Evolutionary conservation across 305 asterid genomes (phyloP), one percentile per base, ranked within the genome.

Genomic region (Plantago coronopus): DNA sequence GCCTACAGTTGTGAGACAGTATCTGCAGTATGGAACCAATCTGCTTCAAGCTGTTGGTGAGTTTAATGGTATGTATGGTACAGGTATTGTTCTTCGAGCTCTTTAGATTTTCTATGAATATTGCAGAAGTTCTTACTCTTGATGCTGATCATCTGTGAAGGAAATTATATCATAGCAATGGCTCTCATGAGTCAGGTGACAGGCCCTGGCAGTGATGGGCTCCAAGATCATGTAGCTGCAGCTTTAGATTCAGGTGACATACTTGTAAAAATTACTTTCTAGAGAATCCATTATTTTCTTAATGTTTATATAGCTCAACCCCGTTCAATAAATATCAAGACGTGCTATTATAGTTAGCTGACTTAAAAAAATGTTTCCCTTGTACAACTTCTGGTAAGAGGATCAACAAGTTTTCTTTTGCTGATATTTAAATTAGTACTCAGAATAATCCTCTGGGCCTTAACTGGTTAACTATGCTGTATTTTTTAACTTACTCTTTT

Each of bases 31-130:
- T 56, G 99, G 99, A 50, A 64, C 88, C 5, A 93, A 93, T 77
- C 87, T 89, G 70, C 89, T 93, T 69, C 99, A 93, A 76, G 94
- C 90, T 56, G 72, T 93, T 54, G 99, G 99, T 53, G 87, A 89
- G 29, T 93, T 93, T 74, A 69, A 69, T 64, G 99, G 99, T 93
- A 79, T 45, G 27, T 27, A 53, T 76, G 16, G 54, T 60, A 34
- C 63, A 16, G 54, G 55, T 46, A 63, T 66, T 42, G 48, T 44
- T 54, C 20, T 57, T 49, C 51, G 51, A 22, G 56, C 56, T 49
- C 44, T 49, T 48, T 43, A 20, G 34, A 45, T 62, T 61, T 25
- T 54, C 10, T 38, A 70, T 67, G 47, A 53, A 51, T 47, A 55
- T 66, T 64, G 19, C 8, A 21, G 42, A 62, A 34, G 45, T 57